Percentiles rank a stretch among this genome's conserved stretches.
Conservation (phyloP, 495 filamentous ascomycete genomes). For the Corynascus novoguineensis region DNA sequence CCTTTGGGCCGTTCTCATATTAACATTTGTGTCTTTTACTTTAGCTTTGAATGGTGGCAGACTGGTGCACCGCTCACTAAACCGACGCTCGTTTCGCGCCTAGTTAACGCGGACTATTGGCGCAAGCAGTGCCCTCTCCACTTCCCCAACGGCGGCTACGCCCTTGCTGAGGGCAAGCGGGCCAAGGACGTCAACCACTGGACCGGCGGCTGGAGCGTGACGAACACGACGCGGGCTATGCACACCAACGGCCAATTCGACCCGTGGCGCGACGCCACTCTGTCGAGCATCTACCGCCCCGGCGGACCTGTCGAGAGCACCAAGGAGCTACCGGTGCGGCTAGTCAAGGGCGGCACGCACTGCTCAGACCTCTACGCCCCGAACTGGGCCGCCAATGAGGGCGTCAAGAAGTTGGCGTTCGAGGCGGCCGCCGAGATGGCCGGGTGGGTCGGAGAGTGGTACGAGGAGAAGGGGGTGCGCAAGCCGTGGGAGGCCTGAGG, state of each 20-base stretch:
- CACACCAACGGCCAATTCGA: conserved; percentile 54
- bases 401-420: conserved; percentile 27
- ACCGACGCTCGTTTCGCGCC: conserved; percentile 51
- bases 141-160: conserved; percentile 57
- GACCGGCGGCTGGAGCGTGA: conserved; percentile 53
- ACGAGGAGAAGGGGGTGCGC: conserved; percentile 27
- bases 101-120: conserved; percentile 53
- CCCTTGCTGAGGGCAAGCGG: conserved; percentile 46
- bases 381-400: conserved; percentile 45
- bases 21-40: too few species aligned
- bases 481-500: conserved; percentile 4
- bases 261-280: conserved; percentile 40
- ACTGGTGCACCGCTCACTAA: conserved; percentile 45
- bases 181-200: conserved; percentile 52
- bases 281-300: conserved; percentile 35
- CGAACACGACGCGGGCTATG: conserved; percentile 52
- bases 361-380: conserved; percentile 43
- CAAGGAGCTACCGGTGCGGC: conserved; percentile 28
- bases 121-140: conserved; percentile 52
- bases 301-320: conserved; percentile 37
- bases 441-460: conserved; percentile 40
- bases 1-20: too few species aligned
- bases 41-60: conserved; percentile 33
- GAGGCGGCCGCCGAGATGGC: conserved; percentile 34
- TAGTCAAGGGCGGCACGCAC: conserved; percentile 37